Conservation (phyloP, 78 protist species). For the slime mould (Dictyostelium discoideum) region dicty_2.7 NC_007088.5:1550501-1551000, state of each 20-base stretch:
- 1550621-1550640: no score
- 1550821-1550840: neutral
- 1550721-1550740: neutral
- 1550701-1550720: no score
- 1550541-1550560: conserved; percentile 1
- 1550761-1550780: conserved; percentile 43
- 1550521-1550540: conserved; percentile 44
- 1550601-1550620: no score
- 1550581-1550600: neutral
- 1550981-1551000: neutral
- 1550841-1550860: neutral
- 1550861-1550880: neutral
- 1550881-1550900: neutral
- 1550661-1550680: no score
- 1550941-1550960: neutral
- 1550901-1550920: neutral
- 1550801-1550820: neutral
- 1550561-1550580: neutral
- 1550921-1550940: neutral
- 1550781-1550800: neutral
- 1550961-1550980: neutral
- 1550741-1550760: neutral
- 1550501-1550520: conserved; percentile 48
- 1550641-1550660: no score
- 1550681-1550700: neutral